phyloP scores from a whole-genome alignment of 768 basidiomycete genomes.

The Royoungia palumana region DNA sequence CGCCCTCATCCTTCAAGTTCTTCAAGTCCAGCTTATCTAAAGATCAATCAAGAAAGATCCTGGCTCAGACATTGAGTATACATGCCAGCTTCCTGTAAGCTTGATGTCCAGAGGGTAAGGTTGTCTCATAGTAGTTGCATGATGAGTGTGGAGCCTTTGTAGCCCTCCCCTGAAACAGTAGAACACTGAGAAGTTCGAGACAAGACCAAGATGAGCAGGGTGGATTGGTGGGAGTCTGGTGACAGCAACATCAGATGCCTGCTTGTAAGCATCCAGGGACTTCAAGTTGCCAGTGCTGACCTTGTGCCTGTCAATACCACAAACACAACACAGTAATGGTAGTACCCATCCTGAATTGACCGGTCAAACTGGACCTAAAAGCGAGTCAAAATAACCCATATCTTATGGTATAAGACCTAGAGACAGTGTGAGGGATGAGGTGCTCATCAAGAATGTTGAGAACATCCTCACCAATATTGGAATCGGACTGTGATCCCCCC shows the following conservation, averaged over 20 bases:
- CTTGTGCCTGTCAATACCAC: conserved; percentile 96
- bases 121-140: conserved; percentile 97
- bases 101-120: conserved; percentile 96
- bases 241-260: conserved; percentile 94
- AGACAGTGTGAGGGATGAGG: conserved; percentile 93
- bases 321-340: conserved; percentile 98
- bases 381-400: conserved; percentile 48
- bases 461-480: conserved; percentile 98
- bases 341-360: conserved; percentile 84
- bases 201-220: conserved; percentile 97
- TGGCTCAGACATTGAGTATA: conserved; percentile 26
- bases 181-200: conserved; percentile 99
- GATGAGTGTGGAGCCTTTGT: conserved; percentile 98
- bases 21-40: conserved; percentile 72
- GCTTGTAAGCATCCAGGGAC: conserved; percentile 96
- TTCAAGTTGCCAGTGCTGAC: conserved; percentile 97
- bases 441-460: conserved; percentile 97
- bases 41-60: conserved; percentile 11
- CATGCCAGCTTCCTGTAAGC: conserved; percentile 90
- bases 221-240: conserved; percentile 94
- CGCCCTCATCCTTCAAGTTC: conserved; percentile 68
- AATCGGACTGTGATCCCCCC: conserved; percentile 89
- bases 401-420: conserved; percentile 99
- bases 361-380: conserved; percentile 10
- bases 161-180: conserved; percentile 99